These are phyloP conservation scores for Hymenoscyphus linearis DNA, from an alignment of 2,329 filamentous ascomycete species.

Conservation along the genomic window DNA sequence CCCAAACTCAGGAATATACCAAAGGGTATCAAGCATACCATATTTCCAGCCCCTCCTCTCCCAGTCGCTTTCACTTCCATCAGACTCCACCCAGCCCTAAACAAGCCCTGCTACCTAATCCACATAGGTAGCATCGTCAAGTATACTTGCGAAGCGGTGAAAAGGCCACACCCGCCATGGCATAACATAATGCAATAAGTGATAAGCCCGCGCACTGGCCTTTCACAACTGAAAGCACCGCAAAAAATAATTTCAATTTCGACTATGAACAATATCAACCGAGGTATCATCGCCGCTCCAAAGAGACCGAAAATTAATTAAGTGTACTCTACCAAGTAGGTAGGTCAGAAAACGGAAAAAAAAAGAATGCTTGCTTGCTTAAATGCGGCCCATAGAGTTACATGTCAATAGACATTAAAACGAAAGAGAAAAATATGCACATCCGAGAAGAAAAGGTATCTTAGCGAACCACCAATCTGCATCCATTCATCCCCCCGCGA, in stretches of 20 bases:
- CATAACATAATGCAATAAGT: neutral
- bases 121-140: no score
- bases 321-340: neutral
- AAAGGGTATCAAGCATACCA: no score
- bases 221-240: neutral
- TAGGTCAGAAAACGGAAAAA: neutral
- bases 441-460: neutral
- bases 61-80: no score
- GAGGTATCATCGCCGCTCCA: neutral
- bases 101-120: no score
- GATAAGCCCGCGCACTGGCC: neutral
- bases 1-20: no score
- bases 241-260: neutral
- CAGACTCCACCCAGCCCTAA: no score
- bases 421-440: neutral
- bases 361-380: constrained; percentile 1
- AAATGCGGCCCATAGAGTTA: constrained; percentile 2
- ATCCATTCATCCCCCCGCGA: neutral
- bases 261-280: neutral
- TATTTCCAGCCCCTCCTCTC: no score
- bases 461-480: neutral
- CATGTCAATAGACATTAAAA: constrained; percentile 3
- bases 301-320: neutral
- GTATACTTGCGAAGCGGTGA: no score
- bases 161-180: no score